Percentiles rank a stretch among this genome's conserved stretches.
phyloP scores from a whole-genome alignment of 1,284 basidiomycete genomes.

The Meripilus lineatus region DNA sequence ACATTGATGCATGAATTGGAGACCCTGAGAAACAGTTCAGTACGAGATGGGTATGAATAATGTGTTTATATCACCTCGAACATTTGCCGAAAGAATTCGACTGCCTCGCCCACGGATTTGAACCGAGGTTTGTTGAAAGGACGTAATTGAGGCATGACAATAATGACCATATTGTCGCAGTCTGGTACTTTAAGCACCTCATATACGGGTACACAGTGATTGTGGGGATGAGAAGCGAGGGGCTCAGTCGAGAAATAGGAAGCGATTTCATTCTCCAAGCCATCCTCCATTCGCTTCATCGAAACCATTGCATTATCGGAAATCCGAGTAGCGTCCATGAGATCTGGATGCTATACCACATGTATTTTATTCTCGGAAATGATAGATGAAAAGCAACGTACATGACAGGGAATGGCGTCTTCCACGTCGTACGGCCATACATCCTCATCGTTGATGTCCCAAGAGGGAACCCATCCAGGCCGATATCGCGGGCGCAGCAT shows the following conservation, averaged over 20 bases:
- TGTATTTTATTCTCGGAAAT: neutral
- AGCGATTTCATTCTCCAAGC: slow-evolving; percentile 16
- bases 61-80: slow-evolving; percentile 21
- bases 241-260: slow-evolving; percentile 17
- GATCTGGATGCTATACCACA: neutral
- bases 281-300: slow-evolving; percentile 13
- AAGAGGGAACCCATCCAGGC: slow-evolving; percentile 16
- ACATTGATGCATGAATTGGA: slow-evolving; percentile 8
- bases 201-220: slow-evolving; percentile 24
- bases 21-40: slow-evolving; percentile 2
- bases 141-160: slow-evolving; percentile 26
- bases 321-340: slow-evolving; percentile 16
- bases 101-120: slow-evolving; percentile 23
- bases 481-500: slow-evolving; percentile 14
- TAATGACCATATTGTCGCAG: slow-evolving; percentile 7
- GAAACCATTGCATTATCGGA: slow-evolving; percentile 13
- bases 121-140: slow-evolving; percentile 19
- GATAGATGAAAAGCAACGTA: no score
- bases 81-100: slow-evolving; percentile 24
- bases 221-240: slow-evolving; percentile 17
- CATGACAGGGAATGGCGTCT: neutral
- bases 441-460: slow-evolving; percentile 10
- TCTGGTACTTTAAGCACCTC: slow-evolving; percentile 17
- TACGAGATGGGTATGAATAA: neutral
- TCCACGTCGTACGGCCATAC: slow-evolving; percentile 2